Conservation (phyloP, 257 asterid genomes). For the Cinchona pubescens region DNA sequence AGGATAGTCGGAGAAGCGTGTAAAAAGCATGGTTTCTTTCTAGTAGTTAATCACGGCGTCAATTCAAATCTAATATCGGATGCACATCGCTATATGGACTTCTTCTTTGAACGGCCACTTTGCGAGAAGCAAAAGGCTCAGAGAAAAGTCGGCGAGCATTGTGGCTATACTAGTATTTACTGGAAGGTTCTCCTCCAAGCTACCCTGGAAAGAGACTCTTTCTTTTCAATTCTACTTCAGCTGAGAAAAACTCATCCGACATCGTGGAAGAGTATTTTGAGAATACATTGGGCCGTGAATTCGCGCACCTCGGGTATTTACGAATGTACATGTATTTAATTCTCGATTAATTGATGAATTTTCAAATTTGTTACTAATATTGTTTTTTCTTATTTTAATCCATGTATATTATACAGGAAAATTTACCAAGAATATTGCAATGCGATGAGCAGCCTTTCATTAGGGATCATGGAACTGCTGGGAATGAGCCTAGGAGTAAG, state of each 20-base stretch:
- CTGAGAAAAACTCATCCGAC: constrained; percentile 29
- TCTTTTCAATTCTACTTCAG: constrained; percentile 65
- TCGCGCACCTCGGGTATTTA: constrained; percentile 52
- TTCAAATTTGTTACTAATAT: not conserved
- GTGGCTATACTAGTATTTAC: constrained; percentile 93
- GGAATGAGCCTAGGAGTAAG: constrained; percentile 73
- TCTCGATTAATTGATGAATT: not conserved
- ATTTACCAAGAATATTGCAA: constrained; percentile 66
- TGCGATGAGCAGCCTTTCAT: constrained; percentile 68
- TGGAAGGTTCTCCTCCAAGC: constrained; percentile 76
- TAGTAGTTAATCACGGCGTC: constrained; percentile 73
- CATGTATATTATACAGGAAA: constrained; percentile 37
- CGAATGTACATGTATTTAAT: not conserved
- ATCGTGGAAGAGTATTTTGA: constrained; percentile 58
- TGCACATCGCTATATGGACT: constrained; percentile 68
- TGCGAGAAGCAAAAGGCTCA: constrained; percentile 54
- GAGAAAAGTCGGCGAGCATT: constrained; percentile 69
- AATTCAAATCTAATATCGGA: constrained; percentile 43
- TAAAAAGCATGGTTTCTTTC: constrained; percentile 64
- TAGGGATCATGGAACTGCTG: constrained; percentile 79
- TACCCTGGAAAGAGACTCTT: constrained; percentile 96
- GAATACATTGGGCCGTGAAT: constrained; percentile 48
- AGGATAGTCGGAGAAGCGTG: constrained; percentile 67
- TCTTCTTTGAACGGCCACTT: constrained; percentile 63
- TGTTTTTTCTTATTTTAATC: not conserved